Conservation (phyloP, 345 rosid species). For the Sisymbrium altissimum region DNA sequence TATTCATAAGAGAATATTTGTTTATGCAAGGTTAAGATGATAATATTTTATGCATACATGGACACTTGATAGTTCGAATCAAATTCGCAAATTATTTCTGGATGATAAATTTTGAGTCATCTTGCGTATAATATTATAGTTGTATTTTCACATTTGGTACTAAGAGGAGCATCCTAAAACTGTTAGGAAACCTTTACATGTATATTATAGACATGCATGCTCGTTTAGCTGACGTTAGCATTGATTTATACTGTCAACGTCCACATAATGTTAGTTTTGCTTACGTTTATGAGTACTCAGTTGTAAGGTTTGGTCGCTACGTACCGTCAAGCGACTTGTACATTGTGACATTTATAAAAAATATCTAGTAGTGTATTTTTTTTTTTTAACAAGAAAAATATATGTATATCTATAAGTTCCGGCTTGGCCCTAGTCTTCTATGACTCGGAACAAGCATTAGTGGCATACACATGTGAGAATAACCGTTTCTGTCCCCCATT, state of each 20-base stretch:
- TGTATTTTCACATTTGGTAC: slow-evolving; percentile 1
- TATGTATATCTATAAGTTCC: neutral
- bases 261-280: slow-evolving; percentile 5
- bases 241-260: slow-evolving; percentile 11
- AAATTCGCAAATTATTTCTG: neutral
- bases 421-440: neutral
- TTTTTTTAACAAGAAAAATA: neutral
- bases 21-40: neutral
- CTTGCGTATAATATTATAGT: neutral
- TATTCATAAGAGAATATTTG: neutral
- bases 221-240: slow-evolving; percentile 8
- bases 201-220: neutral
- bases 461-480: neutral
- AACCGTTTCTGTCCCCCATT: neutral
- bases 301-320: neutral
- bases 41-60: neutral
- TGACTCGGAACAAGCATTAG: neutral
- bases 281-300: neutral
- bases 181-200: neutral
- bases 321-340: slow-evolving; percentile 3
- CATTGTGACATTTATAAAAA: neutral
- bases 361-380: neutral
- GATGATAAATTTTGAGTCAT: neutral
- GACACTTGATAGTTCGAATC: neutral
- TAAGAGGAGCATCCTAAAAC: neutral